Percentiles rank a stretch among this genome's conserved stretches.
Evolutionary conservation across 176 grass and related monocot genomes (phyloP).

Genomic region (Lolium multiflorum): DNA sequence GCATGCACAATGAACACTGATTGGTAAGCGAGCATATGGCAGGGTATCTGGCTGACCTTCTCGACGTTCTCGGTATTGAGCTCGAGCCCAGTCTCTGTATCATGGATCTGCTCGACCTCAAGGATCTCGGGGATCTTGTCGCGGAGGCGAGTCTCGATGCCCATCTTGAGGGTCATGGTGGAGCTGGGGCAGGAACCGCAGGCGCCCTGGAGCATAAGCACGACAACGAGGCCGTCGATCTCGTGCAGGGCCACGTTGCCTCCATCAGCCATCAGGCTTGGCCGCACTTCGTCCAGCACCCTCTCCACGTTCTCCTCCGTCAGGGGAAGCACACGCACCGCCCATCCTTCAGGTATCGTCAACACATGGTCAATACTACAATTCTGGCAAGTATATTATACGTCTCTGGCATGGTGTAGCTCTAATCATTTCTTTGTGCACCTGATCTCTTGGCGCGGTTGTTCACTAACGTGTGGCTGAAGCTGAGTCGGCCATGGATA

Average conservation of each 20-base stretch:
- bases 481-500: constrained; percentile 56
- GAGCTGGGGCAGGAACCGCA: constrained; percentile 98
- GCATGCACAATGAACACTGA: not conserved
- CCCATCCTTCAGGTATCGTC: constrained; percentile 47
- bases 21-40: not conserved
- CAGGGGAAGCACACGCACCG: constrained; percentile 65
- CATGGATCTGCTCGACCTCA: constrained; percentile 84
- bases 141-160: constrained; percentile 86
- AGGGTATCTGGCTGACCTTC: constrained; percentile 55
- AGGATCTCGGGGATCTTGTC: constrained; percentile 96
- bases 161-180: constrained; percentile 98
- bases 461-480: constrained; percentile 42
- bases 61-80: constrained; percentile 84
- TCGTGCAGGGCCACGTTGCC: constrained; percentile 94
- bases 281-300: constrained; percentile 84
- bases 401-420: not conserved
- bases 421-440: not conserved
- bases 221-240: constrained; percentile 91
- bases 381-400: not conserved
- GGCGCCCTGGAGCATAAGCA: constrained; percentile 91
- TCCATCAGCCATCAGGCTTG: constrained; percentile 90
- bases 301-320: constrained; percentile 92
- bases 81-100: constrained; percentile 94
- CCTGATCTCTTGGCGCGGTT: constrained; percentile 35
- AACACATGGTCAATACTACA: not conserved